A percentile compares a stretch with the other conserved stretches of the same genome.
Evolutionary conservation across 148 eudicot species (phyloP).

Genomic region (Mesembryanthemum crystallinum): DNA sequence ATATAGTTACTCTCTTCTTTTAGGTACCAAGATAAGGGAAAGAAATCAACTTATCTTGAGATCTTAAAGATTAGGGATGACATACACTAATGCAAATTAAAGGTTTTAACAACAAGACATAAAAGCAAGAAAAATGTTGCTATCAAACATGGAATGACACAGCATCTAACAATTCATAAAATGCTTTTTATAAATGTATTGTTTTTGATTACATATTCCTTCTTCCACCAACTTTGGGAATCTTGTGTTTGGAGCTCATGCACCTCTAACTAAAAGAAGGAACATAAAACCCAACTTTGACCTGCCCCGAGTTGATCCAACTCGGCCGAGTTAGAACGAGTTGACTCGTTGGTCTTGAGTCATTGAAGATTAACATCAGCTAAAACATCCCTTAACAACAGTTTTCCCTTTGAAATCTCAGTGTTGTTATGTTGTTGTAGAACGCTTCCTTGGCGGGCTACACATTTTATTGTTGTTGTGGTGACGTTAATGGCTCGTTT

Average conservation of each 20-base stretch:
- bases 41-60: not conserved
- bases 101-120: constrained; percentile 11
- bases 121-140: constrained; percentile 23
- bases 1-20: not conserved
- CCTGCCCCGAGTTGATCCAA: not conserved
- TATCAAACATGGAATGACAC: constrained; percentile 25
- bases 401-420: constrained; percentile 27
- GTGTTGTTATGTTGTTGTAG: constrained; percentile 13
- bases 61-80: not conserved
- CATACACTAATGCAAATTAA: not conserved
- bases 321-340: not conserved
- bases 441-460: constrained; percentile 12
- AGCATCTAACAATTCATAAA: constrained; percentile 5
- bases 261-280: not conserved
- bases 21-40: not conserved
- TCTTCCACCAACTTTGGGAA: constrained; percentile 30
- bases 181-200: not conserved
- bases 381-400: constrained; percentile 44
- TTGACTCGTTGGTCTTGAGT: not conserved
- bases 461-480: constrained; percentile 17
- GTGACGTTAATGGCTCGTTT: constrained; percentile 10
- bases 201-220: constrained; percentile 16
- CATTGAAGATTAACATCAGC: constrained; percentile 22
- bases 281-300: not conserved
- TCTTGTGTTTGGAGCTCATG: constrained; percentile 41